Evolutionary conservation across 2,329 filamentous ascomycete genomes (phyloP), one percentile per base, ranked within the genome.

Genomic region (Monascus ruber): DNA sequence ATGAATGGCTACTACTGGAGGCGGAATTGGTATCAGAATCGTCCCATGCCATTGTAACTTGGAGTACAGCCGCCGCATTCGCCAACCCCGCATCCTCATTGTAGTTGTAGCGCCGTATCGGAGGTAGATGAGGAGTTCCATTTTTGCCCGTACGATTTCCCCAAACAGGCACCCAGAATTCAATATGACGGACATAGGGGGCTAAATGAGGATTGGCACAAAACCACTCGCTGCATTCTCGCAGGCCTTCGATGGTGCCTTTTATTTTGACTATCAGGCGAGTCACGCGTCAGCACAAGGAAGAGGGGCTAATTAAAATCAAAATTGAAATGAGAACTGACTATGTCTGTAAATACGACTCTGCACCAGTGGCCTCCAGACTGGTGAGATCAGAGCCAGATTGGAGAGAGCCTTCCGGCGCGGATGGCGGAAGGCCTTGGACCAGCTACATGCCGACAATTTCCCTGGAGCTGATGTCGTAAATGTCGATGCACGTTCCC

Each of bases 101-200:
- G 37, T 37, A 34, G 34, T 41, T 42, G 33, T 50, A 45, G 34
- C 56, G 52, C 31, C 54, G 51, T 17, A 48, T 41, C 28, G 52
- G 50, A 8, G 47, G 47, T 24, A 53, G 46, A 31, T 40, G 58
- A 4, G 69, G 62, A 6, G 66, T 62, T 41, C 69, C 66, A 40
- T 70, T 72, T 17, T 74, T 75, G 26, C 46, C 43, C 3, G 52
- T 48, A 47, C 79, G 73, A 50, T 82, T 64, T 10, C 71, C 69
- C 63, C 70, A 86, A 32, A 85, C 81, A 3, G 83, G 82, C 45
- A 86, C 83, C 81, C 82, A 86, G 33, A 85, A 70, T 59, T 86
- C 82, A 42, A 85, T 73, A 52, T 86, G 82, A 47, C 77, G 79
- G 43, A 86, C 76, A 48, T 84, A 77, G 6, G 62, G 49, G 17